phyloP scores from a whole-genome alignment of 805 yeast genomes.

The Saccharomycopsis microspora region DNA sequence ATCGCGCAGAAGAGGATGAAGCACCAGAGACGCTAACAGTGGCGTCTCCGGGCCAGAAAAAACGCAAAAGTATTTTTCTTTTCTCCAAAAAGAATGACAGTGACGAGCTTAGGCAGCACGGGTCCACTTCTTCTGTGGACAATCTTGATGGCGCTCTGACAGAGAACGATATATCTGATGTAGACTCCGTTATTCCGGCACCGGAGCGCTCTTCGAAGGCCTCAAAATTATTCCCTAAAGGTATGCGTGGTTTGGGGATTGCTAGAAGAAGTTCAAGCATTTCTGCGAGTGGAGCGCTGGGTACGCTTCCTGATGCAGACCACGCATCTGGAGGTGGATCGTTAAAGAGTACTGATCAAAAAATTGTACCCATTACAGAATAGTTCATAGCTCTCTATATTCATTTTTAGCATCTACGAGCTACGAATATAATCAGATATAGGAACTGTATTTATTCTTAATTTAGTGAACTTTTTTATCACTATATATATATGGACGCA shows the following conservation, averaged over 20 bases:
- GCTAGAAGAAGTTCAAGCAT: constrained; percentile 2
- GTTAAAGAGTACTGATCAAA: too few relatives aligned
- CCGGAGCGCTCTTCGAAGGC: constrained; percentile 5
- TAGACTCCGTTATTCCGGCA: neutral
- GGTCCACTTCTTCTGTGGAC: neutral
- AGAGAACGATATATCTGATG: neutral
- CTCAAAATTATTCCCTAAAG: constrained; percentile 14
- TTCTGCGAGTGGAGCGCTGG: neutral
- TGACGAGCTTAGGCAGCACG: neutral
- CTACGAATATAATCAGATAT: neutral
- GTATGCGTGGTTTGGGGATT: constrained; percentile 15
- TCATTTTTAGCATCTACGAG: neutral
- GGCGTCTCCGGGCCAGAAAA: constrained; percentile 4
- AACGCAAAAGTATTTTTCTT: constrained; percentile 12
- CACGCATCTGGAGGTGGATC: too few relatives aligned
- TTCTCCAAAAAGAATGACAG: constrained; percentile 2
- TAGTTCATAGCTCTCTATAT: too few relatives aligned
- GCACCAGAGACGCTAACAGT: neutral
- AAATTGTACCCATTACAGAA: too few relatives aligned
- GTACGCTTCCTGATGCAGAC: neutral
- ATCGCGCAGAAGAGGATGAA: neutral
- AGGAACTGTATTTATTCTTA: neutral
- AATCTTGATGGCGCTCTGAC: neutral
- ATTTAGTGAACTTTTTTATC: too few relatives aligned
- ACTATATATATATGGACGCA: too few relatives aligned